Evolutionary conservation across 306 rosid genomes (phyloP), one percentile per base, ranked within the genome.

Genomic region (Lablab purpureus): DNA sequence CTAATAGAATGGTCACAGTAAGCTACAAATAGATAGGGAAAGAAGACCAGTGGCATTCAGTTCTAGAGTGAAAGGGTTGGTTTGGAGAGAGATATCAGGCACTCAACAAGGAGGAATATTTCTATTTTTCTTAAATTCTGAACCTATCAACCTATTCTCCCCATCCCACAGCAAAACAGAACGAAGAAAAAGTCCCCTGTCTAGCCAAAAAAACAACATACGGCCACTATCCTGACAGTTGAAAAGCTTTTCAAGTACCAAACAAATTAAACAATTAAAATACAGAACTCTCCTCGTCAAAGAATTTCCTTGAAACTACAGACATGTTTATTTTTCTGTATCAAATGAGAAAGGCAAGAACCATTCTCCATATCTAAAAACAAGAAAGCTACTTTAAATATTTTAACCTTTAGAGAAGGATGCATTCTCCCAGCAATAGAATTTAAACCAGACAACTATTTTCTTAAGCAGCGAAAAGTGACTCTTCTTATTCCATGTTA

Each of bases 341-440:
- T 12, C 65, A 30, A 58, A 25, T 58, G 25, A 58, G 36, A 46
- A 17, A 58, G 65, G 37, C 37, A 25, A 25, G 37, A 58, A 58
- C 3, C 65, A 58, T 58, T 58, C 37, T 23, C 65, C 54, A 67
- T 67, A 22, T 21, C 51, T 41, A 40, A 14, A n/a, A 56, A 21
- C 52, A 41, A 4, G 11, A 67, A 49, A 22, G 21, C 41, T 67
- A 22, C 22, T 64, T 36, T 17, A 23, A 10, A 64, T 36, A 65
- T 59, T 27, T 59, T 21, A 27, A 59, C 67, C 21, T 59, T 13
- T 13, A 14, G 40, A 28, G 67, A 59, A 59, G 67, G 67, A 65
- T 65, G 21, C n/a, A 37, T 19, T 10, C 46, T 17, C 41, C 19
- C 50, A 18, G 27, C 50, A 36, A 37, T 46, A 36, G 71, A 37